A percentile compares a stretch with the other conserved stretches of the same genome.
Evolutionary conservation across 768 basidiomycete species (phyloP).

Genomic region (Pholiota conissans): DNA sequence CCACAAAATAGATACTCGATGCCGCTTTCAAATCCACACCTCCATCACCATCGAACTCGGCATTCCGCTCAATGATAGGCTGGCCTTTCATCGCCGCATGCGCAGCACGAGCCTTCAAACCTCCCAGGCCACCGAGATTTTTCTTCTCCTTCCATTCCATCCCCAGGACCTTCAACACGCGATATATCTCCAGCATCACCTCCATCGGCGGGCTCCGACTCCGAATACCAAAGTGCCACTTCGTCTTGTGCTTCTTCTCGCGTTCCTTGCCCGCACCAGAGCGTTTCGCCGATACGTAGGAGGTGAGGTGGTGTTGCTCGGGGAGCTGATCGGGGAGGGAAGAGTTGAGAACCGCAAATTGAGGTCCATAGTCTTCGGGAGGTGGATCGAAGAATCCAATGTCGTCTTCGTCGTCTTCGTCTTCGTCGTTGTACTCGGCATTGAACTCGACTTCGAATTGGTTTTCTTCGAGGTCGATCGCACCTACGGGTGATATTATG

Average conservation of each 20-base stretch:
- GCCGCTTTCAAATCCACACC: conserved; percentile 67
- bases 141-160: conserved; percentile 99
- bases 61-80: conserved; percentile 59
- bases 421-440: conserved; percentile 61
- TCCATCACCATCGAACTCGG: conserved; percentile 58
- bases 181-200: conserved; percentile 98
- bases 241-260: conserved; percentile 77
- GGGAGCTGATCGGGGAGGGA: conserved; percentile 68
- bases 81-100: conserved; percentile 24
- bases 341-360: conserved; percentile 79
- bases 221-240: conserved; percentile 98
- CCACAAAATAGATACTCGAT: conserved; percentile 87
- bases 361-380: conserved; percentile 13
- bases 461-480: conserved; percentile 64
- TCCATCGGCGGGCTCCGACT: conserved; percentile 96
- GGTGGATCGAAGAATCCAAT: conserved; percentile 27
- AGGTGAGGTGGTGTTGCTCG: conserved; percentile 67
- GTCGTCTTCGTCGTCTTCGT: conserved; percentile 45
- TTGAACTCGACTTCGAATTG: conserved; percentile 80
- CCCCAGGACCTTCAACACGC: conserved; percentile 82
- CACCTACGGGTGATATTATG: conserved; percentile 61
- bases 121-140: conserved; percentile 71
- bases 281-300: conserved; percentile 60
- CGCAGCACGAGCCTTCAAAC: conserved; percentile 29
- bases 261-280: conserved; percentile 30